phyloP scores from a whole-genome alignment of 768 basidiomycete species.

The Chalciporus piperatus region DNA sequence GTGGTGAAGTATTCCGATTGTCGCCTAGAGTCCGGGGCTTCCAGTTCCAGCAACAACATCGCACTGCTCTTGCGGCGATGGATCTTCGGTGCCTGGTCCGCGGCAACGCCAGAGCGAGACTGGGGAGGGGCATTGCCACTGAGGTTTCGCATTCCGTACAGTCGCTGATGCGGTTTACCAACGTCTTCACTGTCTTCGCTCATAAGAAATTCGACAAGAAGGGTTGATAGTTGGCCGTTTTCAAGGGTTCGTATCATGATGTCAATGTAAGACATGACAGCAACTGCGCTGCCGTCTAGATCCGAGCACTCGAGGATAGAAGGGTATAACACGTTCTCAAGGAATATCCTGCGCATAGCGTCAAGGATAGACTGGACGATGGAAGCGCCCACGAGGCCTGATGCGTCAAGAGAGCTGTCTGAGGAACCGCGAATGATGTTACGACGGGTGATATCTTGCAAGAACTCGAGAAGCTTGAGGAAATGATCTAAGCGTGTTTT shows the following conservation, averaged over 20 bases:
- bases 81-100: constrained; percentile 45
- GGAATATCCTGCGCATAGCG: constrained; percentile 79
- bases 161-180: constrained; percentile 43
- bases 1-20: constrained; percentile 84
- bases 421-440: constrained; percentile 44
- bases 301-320: constrained; percentile 93
- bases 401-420: constrained; percentile 47
- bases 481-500: constrained; percentile 81
- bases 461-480: constrained; percentile 85
- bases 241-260: constrained; percentile 77
- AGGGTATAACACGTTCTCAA: constrained; percentile 91
- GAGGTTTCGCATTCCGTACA: constrained; percentile 42
- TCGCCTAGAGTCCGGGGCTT: constrained; percentile 67
- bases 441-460: constrained; percentile 82
- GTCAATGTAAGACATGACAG: constrained; percentile 94
- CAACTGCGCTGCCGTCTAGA: constrained; percentile 90
- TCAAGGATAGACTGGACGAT: constrained; percentile 83
- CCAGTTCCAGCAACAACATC: constrained; percentile 86
- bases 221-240: constrained; percentile 62
- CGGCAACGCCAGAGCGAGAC: constrained; percentile 24
- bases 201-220: constrained; percentile 75
- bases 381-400: constrained; percentile 69
- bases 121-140: constrained; percentile 33
- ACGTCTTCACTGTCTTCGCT: constrained; percentile 81
- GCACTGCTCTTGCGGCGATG: constrained; percentile 80